Conservation (phyloP, 2,329 filamentous ascomycete species). For the Aspergillus floridensis region DNA sequence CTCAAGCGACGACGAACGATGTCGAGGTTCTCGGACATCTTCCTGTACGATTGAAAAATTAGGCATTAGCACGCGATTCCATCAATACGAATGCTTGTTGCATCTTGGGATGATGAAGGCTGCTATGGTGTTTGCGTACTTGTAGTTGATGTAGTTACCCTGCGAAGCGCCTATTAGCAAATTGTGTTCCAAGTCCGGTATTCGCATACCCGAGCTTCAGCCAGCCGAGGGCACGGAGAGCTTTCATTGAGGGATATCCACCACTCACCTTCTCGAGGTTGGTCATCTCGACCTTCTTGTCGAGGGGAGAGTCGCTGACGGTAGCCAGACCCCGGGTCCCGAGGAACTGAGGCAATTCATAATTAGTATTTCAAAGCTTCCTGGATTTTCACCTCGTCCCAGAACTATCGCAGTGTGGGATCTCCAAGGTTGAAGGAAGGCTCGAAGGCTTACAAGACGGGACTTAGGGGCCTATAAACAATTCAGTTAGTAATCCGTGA, state of each 20-base stretch:
- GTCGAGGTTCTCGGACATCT: slow-evolving; percentile 96
- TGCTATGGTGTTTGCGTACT: slow-evolving; percentile 41
- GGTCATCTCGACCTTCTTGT: slow-evolving; percentile 97
- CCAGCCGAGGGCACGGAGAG: slow-evolving; percentile 19
- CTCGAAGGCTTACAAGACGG: slow-evolving; percentile 42
- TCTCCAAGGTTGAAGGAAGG: slow-evolving; percentile 1
- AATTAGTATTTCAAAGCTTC: slow-evolving; percentile 23
- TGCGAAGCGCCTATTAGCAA: slow-evolving; percentile 32
- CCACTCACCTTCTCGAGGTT: slow-evolving; percentile 75
- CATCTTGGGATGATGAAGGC: neutral
- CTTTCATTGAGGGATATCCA: slow-evolving; percentile 1
- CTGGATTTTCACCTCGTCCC: neutral
- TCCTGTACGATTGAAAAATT: slow-evolving; percentile 54
- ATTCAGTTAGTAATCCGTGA: slow-evolving; percentile 21
- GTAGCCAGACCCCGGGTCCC: slow-evolving; percentile 74
- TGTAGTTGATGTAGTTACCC: slow-evolving; percentile 97
- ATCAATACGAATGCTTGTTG: neutral
- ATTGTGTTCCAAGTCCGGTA: slow-evolving; percentile 11
- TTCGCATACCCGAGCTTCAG: slow-evolving; percentile 19
- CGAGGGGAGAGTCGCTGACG: slow-evolving; percentile 78
- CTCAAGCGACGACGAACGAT: slow-evolving; percentile 88
- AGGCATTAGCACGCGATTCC: slow-evolving; percentile 21
- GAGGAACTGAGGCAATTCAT: slow-evolving; percentile 52
- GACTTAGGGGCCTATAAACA: slow-evolving; percentile 42
- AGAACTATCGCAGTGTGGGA: neutral